Evolutionary conservation across 1,139 yeast species (phyloP).

Genomic region (Geotrichum citri-aurantii): DNA sequence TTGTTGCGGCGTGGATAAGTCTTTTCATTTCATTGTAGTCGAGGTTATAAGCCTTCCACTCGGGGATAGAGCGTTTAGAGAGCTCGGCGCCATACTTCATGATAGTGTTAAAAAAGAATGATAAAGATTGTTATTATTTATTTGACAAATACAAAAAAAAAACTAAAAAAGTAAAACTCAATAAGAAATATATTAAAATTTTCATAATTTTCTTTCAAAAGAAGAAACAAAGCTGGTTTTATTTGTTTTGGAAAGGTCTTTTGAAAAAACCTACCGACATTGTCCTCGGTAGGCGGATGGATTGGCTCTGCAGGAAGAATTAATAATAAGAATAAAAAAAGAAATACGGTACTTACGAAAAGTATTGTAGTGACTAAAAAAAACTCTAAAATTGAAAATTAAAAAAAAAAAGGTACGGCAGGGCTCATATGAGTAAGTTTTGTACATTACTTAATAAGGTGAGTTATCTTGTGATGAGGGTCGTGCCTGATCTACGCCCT

Average conservation of each 20-base stretch:
- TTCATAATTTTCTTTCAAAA: no score
- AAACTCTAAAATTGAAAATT: no score
- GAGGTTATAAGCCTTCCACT: constrained; percentile 78
- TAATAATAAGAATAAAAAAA: no score
- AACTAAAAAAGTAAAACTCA: neutral
- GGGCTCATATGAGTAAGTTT: no score
- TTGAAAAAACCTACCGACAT: no score
- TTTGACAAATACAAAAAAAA: neutral
- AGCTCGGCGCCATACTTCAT: constrained; percentile 88
- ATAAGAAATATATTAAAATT: no score
- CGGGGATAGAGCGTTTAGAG: constrained; percentile 69
- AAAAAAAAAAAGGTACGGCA: no score
- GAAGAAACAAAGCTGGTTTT: neutral
- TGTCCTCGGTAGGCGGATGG: no score
- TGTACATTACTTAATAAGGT: neutral
- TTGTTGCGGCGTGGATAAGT: constrained; percentile 50
- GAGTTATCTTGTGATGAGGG: neutral
- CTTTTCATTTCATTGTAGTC: constrained; percentile 73
- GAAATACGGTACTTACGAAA: neutral
- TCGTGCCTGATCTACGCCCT: neutral
- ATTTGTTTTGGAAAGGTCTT: neutral
- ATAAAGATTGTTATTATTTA: neutral
- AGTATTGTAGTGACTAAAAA: neutral
- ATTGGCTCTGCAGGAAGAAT: neutral
- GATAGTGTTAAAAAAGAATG: neutral